Percentiles rank a stretch among this genome's conserved stretches.
These are phyloP conservation scores for Blastobotrys attinorum DNA, from an alignment of 805 yeast species.

Conservation along the genomic window DNA sequence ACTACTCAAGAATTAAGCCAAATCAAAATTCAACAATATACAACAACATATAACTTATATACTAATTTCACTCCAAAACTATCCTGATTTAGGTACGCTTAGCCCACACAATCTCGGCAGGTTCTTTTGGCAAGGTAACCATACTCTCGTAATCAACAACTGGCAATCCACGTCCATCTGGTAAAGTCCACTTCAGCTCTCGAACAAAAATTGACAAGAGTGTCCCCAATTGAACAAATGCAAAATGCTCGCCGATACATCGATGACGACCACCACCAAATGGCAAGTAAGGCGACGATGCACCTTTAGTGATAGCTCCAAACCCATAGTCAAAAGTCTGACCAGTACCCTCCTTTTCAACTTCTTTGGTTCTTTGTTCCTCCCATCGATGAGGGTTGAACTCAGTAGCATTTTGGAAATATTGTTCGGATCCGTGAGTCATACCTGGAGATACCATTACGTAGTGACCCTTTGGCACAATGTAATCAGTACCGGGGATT, in stretches of 20 bases:
- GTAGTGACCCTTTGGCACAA: constrained; percentile 83
- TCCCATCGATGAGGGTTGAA: constrained; percentile 89
- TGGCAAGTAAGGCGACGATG: constrained; percentile 89
- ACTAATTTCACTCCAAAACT: too few relatives aligned
- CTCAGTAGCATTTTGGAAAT: constrained; percentile 65
- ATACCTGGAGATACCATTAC: constrained; percentile 93
- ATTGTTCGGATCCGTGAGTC: constrained; percentile 66
- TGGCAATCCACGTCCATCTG: constrained; percentile 38
- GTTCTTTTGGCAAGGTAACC: constrained; percentile 85
- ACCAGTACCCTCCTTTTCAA: constrained; percentile 19
- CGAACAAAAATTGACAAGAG: constrained; percentile 67
- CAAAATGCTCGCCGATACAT: constrained; percentile 98
- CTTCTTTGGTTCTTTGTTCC: constrained; percentile 22
- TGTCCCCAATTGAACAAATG: constrained; percentile 86
- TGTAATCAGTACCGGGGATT: constrained; percentile 69
- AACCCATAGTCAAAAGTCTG: constrained; percentile 84
- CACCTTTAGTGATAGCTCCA: constrained; percentile 94
- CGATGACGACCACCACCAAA: constrained; percentile 99
- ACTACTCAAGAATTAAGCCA: too few relatives aligned
- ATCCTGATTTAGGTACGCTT: too few relatives aligned
- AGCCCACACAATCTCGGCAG: constrained; percentile 33
- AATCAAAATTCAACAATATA: too few relatives aligned
- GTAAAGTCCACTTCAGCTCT: constrained; percentile 67
- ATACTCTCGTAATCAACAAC: constrained; percentile 74
- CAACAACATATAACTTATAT: too few relatives aligned